phyloP scores from a whole-genome alignment of 352 stramenopile species.

The Blastocystis sp. region DNA sequence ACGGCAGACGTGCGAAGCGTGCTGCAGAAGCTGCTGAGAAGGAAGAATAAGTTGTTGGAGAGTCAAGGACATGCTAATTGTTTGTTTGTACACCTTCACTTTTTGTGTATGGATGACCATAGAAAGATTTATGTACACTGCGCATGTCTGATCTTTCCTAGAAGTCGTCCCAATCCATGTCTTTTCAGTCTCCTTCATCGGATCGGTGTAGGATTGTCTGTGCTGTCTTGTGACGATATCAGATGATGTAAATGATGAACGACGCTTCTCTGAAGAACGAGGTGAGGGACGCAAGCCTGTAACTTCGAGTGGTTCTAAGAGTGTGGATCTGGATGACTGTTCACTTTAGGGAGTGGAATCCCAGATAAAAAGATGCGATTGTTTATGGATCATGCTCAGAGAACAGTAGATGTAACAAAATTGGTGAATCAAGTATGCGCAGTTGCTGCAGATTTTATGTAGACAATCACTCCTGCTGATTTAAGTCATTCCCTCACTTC shows the following conservation, averaged over 20 bases:
- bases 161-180: neutral
- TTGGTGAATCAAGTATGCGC: neutral
- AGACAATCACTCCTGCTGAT: neutral
- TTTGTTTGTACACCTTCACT: neutral
- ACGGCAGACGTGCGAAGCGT: neutral
- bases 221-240: neutral
- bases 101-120: neutral
- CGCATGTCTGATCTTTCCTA: neutral
- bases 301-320: neutral
- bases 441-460: neutral
- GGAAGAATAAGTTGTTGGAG: constrained; percentile 3
- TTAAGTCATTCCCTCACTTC: neutral
- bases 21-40: constrained; percentile 2
- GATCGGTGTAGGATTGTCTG: neutral
- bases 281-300: neutral
- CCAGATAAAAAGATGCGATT: constrained; percentile 15
- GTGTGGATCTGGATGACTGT: neutral
- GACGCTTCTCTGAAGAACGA: neutral
- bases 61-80: constrained; percentile 37
- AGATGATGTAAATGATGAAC: neutral
- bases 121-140: neutral
- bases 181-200: neutral
- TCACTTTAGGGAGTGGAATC: constrained; percentile 10
- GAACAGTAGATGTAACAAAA: constrained; percentile 32
- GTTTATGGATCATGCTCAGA: constrained; percentile 51